Evolutionary conservation across 108 stramenopile genomes (phyloP).

Genomic region (Aurantiochytrium sp.): DNA sequence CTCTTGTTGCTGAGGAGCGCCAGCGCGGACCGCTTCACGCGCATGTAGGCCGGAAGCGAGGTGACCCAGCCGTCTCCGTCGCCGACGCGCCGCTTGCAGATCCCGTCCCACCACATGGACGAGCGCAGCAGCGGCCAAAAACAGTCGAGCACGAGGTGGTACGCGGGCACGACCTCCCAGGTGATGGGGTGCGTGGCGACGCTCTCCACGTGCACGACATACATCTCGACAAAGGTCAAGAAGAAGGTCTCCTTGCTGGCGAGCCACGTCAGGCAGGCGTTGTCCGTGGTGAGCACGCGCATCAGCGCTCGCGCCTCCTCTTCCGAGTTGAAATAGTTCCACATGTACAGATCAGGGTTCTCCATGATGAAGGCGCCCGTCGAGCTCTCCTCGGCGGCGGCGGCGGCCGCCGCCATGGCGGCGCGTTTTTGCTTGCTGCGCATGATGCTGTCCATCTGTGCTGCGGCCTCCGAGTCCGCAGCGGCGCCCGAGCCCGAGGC

Average conservation of each 20-base stretch:
- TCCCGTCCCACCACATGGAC: conserved; percentile 30
- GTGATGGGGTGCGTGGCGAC: not conserved
- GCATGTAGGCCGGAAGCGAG: conserved; percentile 21
- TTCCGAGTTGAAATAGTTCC: conserved; percentile 27
- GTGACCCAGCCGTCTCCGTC: conserved; percentile 23
- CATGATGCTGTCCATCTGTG: not conserved
- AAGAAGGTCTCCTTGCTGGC: conserved; percentile 8
- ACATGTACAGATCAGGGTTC: conserved; percentile 8
- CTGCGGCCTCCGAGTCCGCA: not conserved
- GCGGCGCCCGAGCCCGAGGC: not conserved
- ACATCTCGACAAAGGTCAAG: conserved; percentile 14
- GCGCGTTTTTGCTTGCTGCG: not conserved
- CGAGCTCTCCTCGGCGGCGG: not conserved
- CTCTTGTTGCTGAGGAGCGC: conserved; percentile 11
- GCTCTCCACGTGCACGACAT: conserved; percentile 5
- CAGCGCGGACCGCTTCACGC: not conserved
- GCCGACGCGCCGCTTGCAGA: conserved; percentile 8
- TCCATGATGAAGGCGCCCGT: not conserved
- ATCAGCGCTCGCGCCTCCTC: conserved; percentile 1
- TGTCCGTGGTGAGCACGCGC: not conserved
- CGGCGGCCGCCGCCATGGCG: not conserved
- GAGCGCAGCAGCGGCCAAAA: conserved; percentile 26
- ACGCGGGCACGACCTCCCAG: not conserved
- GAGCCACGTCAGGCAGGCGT: conserved; percentile 11
- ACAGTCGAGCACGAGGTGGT: not conserved